phyloP scores from a whole-genome alignment of 2,329 filamentous ascomycete genomes.

The Aspergillus sergii region DNA sequence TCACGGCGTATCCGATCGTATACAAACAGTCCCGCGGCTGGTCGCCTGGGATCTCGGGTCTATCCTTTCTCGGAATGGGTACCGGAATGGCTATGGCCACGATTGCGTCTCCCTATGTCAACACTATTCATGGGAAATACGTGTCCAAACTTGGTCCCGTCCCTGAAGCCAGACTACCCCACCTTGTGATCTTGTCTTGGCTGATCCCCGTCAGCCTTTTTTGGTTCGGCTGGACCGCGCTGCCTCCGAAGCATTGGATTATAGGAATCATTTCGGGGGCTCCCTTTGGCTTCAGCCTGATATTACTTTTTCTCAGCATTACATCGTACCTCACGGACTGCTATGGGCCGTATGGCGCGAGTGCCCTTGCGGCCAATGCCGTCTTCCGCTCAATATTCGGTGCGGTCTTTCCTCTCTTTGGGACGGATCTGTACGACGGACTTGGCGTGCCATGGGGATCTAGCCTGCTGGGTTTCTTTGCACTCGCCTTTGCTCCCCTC shows the following conservation, averaged over 20 bases:
- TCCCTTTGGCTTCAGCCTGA: slow-evolving; percentile 20
- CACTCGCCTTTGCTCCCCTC: not conserved
- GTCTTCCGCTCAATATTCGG: not conserved
- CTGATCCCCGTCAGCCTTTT: slow-evolving; percentile 19
- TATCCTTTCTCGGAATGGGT: slow-evolving; percentile 50
- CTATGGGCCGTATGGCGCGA: not conserved
- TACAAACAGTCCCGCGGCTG: slow-evolving; percentile 48
- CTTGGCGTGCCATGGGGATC: not conserved
- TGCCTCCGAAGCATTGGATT: slow-evolving; percentile 16
- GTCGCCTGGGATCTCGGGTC: slow-evolving; percentile 43
- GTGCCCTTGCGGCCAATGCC: not conserved
- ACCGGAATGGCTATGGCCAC: slow-evolving; percentile 34
- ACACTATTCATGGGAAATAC: slow-evolving; percentile 25
- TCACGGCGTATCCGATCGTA: slow-evolving; percentile 52
- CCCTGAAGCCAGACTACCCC: slow-evolving; percentile 16
- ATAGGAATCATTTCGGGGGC: slow-evolving; percentile 13
- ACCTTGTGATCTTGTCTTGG: slow-evolving; percentile 19
- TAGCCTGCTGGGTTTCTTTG: not conserved
- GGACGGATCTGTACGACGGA: not conserved
- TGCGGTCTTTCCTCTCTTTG: not conserved
- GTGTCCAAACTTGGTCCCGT: not conserved
- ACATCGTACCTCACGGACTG: not conserved
- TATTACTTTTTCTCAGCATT: slow-evolving; percentile 16
- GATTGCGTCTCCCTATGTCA: slow-evolving; percentile 34
- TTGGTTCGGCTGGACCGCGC: slow-evolving; percentile 25